Conservation (phyloP, 768 basidiomycete genomes). For the Boletales sp. region DNA sequence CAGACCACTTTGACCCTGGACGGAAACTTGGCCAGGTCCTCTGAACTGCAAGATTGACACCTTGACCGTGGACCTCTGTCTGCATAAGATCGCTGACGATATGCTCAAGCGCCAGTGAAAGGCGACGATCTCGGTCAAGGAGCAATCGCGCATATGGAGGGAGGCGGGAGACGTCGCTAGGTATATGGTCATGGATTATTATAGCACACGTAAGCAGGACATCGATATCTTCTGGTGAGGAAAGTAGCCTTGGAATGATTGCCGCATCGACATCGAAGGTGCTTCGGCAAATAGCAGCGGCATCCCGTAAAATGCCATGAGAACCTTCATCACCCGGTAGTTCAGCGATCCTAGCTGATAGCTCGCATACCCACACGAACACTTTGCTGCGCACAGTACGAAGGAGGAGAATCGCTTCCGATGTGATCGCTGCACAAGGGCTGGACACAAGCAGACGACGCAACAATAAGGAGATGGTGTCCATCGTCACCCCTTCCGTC, state of each 20-base stretch:
- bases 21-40: too few relatives aligned
- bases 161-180: conserved; percentile 2
- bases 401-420: conserved; percentile 24
- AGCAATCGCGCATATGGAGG: conserved; percentile 17
- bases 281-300: conserved; percentile 19
- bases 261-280: conserved; percentile 27
- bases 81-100: too few relatives aligned
- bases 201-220: conserved; percentile 33
- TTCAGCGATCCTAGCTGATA: conserved; percentile 18
- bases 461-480: conserved; percentile 31
- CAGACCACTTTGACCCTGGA: too few relatives aligned
- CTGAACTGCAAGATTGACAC: too few relatives aligned
- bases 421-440: conserved; percentile 7
- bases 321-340: conserved; percentile 1
- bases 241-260: conserved; percentile 10
- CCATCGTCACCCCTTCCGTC: conserved; percentile 30
- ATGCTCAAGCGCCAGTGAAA: too few relatives aligned
- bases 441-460: conserved; percentile 33
- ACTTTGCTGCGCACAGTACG: conserved; percentile 27
- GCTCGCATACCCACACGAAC: conserved; percentile 35
- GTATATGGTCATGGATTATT: conserved; percentile 30
- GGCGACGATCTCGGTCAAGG: too few relatives aligned
- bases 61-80: too few relatives aligned
- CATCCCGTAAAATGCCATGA: conserved; percentile 12
- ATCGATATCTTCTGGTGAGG: conserved; percentile 22